Conservation (phyloP, 2,329 filamentous ascomycete genomes). For the Pestalotiopsis sp. region DNA sequence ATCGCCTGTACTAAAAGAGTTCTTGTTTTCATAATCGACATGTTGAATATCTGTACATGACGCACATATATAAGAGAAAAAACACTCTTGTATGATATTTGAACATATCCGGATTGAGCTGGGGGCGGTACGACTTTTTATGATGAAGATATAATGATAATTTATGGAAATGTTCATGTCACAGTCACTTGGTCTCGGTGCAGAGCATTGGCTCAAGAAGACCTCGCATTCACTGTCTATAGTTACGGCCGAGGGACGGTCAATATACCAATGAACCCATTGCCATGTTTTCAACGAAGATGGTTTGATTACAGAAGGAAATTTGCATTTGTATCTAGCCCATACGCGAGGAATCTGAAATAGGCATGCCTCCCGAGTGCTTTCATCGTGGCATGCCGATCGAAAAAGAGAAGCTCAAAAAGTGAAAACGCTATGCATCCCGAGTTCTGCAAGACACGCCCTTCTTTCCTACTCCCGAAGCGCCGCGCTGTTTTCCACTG, state of each 20-base stretch:
- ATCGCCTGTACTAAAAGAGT: conserved; percentile 89
- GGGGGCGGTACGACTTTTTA: neutral
- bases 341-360: neutral
- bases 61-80: conserved; percentile 1
- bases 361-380: neutral
- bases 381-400: neutral
- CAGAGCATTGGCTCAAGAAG: neutral
- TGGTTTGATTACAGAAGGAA: neutral
- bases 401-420: neutral
- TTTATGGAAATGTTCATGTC: neutral
- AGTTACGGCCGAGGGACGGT: neutral
- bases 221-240: conserved; percentile 1
- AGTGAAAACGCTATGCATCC: neutral
- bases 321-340: neutral
- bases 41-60: neutral
- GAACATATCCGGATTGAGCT: neutral
- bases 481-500: neutral
- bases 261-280: neutral
- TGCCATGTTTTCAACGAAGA: neutral
- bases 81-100: neutral
- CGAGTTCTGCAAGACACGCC: neutral
- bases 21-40: conserved; percentile 67
- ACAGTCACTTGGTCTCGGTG: neutral
- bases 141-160: neutral
- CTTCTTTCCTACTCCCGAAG: neutral